Conservation (phyloP, 768 basidiomycete genomes). For the Xerocomellus chrysenteron region DNA sequence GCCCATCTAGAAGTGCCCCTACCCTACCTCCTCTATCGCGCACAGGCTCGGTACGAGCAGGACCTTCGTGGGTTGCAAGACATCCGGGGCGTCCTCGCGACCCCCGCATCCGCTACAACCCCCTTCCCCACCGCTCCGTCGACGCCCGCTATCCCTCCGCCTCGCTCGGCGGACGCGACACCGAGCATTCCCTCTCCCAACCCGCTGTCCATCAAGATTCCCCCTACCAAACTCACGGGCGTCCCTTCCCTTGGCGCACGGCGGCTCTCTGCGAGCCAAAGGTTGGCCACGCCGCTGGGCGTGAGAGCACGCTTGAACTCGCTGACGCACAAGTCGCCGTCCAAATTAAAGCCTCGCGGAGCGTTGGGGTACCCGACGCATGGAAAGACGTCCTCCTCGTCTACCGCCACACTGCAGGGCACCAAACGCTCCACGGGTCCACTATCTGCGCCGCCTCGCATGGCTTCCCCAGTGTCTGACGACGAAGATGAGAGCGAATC, state of each 20-base stretch:
- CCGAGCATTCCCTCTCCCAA: conserved; percentile 12
- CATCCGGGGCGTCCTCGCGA: conserved; percentile 56
- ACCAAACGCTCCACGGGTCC: conserved; percentile 30
- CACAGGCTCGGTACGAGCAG: conserved; percentile 81
- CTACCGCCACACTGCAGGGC: conserved; percentile 68
- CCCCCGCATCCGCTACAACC: conserved; percentile 39
- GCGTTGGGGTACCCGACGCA: conserved; percentile 8
- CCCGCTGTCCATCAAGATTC: conserved; percentile 29
- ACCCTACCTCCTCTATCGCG: conserved; percentile 82
- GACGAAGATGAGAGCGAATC: conserved; percentile 51
- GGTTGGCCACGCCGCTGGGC: conserved; percentile 53
- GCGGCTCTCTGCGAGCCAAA: conserved; percentile 41
- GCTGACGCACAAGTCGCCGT: conserved; percentile 50
- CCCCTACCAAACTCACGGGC: conserved; percentile 10
- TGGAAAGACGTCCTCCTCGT: conserved; percentile 62
- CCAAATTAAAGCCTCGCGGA: conserved; percentile 27
- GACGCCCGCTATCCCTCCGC: conserved; percentile 6
- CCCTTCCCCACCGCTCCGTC: conserved; percentile 22
- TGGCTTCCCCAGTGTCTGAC: conserved; percentile 53
- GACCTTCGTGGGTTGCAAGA: conserved; percentile 78
- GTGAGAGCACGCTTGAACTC: conserved; percentile 74
- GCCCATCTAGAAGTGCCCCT: conserved; percentile 77
- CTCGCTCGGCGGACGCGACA: conserved; percentile 16
- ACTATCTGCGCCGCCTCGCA: conserved; percentile 33
- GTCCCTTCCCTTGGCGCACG: conserved; percentile 11